Evolutionary conservation across 371 early-diverging fungal species (phyloP).

Genomic region (Mortierella sp.): DNA sequence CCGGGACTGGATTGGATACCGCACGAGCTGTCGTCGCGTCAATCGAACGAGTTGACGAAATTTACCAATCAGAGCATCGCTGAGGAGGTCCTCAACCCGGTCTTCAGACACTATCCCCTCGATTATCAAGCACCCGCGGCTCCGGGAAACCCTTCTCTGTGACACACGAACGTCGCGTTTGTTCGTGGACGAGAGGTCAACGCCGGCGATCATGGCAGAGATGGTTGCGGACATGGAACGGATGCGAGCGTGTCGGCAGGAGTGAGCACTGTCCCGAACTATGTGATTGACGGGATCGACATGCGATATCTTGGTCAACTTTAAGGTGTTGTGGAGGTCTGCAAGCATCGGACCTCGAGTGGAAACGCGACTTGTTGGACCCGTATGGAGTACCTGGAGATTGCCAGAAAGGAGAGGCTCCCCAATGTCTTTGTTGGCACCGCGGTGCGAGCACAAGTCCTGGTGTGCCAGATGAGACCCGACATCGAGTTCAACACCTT

Average conservation of each 20-base stretch:
- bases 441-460: background rate
- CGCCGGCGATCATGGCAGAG: background rate
- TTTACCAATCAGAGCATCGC: background rate
- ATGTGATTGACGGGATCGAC: conserved; percentile 14
- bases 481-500: background rate
- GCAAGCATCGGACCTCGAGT: background rate
- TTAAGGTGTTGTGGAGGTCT: conserved; percentile 3
- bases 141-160: background rate
- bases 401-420: background rate
- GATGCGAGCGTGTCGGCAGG: background rate
- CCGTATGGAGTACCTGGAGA: background rate
- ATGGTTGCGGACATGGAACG: background rate
- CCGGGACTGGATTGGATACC: background rate
- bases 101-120: background rate
- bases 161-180: background rate
- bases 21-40: background rate
- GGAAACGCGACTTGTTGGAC: conserved; percentile 10
- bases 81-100: background rate
- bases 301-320: conserved; percentile 11
- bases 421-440: background rate
- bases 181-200: background rate
- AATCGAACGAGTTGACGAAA: background rate
- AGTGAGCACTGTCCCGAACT: background rate
- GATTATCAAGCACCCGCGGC: background rate
- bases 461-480: background rate